Evolutionary conservation across 495 filamentous ascomycete genomes (phyloP).

Genomic region (Pseudoneurospora amorphoporcata): DNA sequence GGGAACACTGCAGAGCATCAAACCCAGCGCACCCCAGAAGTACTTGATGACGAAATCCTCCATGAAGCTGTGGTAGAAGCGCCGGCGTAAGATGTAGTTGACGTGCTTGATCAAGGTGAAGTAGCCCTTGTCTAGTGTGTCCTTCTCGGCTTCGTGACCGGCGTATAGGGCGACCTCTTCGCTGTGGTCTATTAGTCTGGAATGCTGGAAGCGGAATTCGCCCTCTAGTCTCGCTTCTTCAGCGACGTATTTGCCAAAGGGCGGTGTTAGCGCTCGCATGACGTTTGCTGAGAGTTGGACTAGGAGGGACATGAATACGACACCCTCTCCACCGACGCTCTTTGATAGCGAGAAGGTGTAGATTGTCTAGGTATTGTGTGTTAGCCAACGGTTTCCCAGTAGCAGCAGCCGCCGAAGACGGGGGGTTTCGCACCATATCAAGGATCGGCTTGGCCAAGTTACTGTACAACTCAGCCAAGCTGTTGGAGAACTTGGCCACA

Average conservation of each 20-base stretch:
- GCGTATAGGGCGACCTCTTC: slow-evolving; percentile 91
- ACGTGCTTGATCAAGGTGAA: slow-evolving; percentile 99
- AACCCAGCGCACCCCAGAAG: slow-evolving; percentile 91
- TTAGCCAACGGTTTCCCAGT: slow-evolving; percentile 5
- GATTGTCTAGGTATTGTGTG: slow-evolving; percentile 41
- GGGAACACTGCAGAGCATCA: slow-evolving; percentile 89
- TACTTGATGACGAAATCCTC: slow-evolving; percentile 99
- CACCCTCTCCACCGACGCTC: slow-evolving; percentile 86
- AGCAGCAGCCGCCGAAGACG: background rate
- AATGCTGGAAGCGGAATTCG: slow-evolving; percentile 93
- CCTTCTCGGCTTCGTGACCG: slow-evolving; percentile 93
- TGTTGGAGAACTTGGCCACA: slow-evolving; percentile 91
- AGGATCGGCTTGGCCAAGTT: slow-evolving; percentile 93
- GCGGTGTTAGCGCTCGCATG: slow-evolving; percentile 93
- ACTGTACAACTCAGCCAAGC: slow-evolving; percentile 87
- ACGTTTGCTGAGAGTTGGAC: slow-evolving; percentile 87
- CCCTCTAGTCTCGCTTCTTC: slow-evolving; percentile 92
- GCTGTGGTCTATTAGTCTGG: slow-evolving; percentile 83
- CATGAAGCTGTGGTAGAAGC: slow-evolving; percentile 95
- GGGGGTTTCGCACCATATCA: slow-evolving; percentile 56
- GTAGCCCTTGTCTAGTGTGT: slow-evolving; percentile 94
- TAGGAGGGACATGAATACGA: slow-evolving; percentile 86
- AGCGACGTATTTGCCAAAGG: slow-evolving; percentile 95
- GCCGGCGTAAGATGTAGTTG: slow-evolving; percentile 80
- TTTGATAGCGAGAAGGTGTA: slow-evolving; percentile 90